A percentile compares a stretch with the other conserved stretches of the same genome.
These are phyloP conservation scores for Alternaria sp. DNA, from an alignment of 2,329 filamentous ascomycete species.

Conservation along the genomic window DNA sequence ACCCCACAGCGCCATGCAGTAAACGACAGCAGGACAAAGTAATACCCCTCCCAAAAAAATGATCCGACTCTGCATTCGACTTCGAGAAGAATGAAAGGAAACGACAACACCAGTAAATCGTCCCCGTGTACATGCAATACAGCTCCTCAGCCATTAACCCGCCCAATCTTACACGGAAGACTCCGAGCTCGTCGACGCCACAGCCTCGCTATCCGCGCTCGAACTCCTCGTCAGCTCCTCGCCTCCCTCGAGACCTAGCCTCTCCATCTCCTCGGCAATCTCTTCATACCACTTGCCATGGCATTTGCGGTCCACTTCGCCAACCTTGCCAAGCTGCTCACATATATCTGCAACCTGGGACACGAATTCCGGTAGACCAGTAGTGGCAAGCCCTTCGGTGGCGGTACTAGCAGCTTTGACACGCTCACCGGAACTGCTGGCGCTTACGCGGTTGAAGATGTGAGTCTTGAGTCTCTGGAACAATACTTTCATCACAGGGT, in stretches of 20 bases:
- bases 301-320: constrained; percentile 71
- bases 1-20: constrained; percentile 17
- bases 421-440: constrained; percentile 73
- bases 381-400: constrained; percentile 72
- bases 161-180: neutral
- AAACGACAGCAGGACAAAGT: constrained; percentile 7
- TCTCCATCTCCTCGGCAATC: constrained; percentile 65
- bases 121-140: neutral
- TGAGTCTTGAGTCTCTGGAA: constrained; percentile 73
- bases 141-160: neutral
- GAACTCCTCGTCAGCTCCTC: constrained; percentile 39
- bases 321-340: constrained; percentile 71
- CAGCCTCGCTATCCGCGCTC: constrained; percentile 36
- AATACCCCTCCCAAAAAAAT: neutral
- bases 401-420: constrained; percentile 73
- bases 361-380: constrained; percentile 78
- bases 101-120: constrained; percentile 7
- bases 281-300: constrained; percentile 76
- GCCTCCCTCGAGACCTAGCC: constrained; percentile 43
- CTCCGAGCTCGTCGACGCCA: constrained; percentile 6
- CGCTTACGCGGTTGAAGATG: constrained; percentile 69
- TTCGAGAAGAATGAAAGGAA: neutral
- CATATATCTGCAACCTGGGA: constrained; percentile 73
- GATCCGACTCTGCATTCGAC: neutral
- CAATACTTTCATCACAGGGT: constrained; percentile 72